Evolutionary conservation across 148 eudicot species (phyloP).

Genomic region (Beta vulgaris): DNA sequence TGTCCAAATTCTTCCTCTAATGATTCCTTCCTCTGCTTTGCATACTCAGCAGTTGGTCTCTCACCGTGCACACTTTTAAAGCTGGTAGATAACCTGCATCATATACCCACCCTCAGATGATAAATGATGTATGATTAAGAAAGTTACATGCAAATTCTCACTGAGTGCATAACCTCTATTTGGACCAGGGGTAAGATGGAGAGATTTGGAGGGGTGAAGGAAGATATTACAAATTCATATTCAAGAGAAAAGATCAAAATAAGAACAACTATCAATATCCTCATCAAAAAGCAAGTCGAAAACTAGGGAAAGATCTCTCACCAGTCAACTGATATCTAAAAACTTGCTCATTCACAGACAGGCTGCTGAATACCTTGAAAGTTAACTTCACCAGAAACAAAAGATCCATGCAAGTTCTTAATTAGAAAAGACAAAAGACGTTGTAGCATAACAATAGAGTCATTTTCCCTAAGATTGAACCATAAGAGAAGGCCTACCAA

Average conservation of each 20-base stretch:
- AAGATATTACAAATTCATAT: not conserved
- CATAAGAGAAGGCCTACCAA: not conserved
- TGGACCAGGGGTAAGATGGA: not conserved
- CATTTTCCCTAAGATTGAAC: no score
- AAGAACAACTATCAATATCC: not conserved
- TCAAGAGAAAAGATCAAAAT: not conserved
- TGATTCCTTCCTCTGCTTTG: constrained; percentile 81
- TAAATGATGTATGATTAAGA: not conserved
- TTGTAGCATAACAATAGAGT: no score
- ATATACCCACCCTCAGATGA: constrained; percentile 15
- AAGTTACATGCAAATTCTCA: not conserved
- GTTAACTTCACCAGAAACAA: no score
- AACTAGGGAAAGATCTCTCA: not conserved
- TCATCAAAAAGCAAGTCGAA: not conserved
- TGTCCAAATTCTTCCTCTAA: constrained; percentile 84
- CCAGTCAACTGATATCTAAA: not conserved
- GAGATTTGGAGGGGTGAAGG: not conserved
- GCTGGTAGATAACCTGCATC: constrained; percentile 64
- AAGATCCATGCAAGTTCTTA: no score
- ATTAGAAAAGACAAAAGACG: no score
- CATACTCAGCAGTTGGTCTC: constrained; percentile 88
- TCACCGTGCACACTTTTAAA: constrained; percentile 90
- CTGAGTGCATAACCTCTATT: not conserved
- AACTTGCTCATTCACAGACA: not conserved
- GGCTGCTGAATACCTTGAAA: not conserved